phyloP scores from a whole-genome alignment of 495 filamentous ascomycete species.

The Clavariopsis aquatica region DNA sequence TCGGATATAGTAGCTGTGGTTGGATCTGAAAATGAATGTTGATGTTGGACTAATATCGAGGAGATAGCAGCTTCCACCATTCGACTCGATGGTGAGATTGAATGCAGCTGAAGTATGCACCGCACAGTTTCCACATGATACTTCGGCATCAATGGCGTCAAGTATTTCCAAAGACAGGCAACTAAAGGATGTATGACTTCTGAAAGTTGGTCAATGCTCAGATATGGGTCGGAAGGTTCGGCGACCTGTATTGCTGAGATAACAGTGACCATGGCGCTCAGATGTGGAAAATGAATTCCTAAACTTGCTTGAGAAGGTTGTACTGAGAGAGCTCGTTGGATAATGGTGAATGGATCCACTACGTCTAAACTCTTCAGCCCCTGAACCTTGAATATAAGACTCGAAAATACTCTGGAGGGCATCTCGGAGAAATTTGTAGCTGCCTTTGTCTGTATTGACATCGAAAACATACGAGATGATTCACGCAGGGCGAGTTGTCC shows the following conservation, averaged over 20 bases:
- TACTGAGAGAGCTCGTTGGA: conserved; percentile 17
- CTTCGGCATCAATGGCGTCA: conserved; percentile 79
- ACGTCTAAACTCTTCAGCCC: conserved; percentile 7
- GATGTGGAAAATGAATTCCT: conserved; percentile 20
- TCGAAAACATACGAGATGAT: conserved; percentile 21
- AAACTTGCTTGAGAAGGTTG: background rate
- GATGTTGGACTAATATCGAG: conserved; percentile 61
- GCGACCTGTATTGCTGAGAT: conserved; percentile 64
- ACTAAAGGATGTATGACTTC: conserved; percentile 69
- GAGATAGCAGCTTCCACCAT: conserved; percentile 79
- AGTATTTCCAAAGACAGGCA: conserved; percentile 70
- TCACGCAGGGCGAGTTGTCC: conserved; percentile 27
- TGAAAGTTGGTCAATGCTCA: conserved; percentile 59
- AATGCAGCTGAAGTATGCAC: conserved; percentile 81
- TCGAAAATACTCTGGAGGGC: conserved; percentile 27
- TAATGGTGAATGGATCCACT: conserved; percentile 12
- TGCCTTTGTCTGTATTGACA: background rate
- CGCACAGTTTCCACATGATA: conserved; percentile 91
- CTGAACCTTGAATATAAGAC: conserved; percentile 29
- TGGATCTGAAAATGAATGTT: background rate
- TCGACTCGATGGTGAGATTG: conserved; percentile 58
- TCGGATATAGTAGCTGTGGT: conserved; percentile 7
- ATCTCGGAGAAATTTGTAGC: conserved; percentile 19
- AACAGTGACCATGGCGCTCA: conserved; percentile 56
- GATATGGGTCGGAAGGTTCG: conserved; percentile 47